phyloP scores from a whole-genome alignment of 257 asterid species.

The Ajuga chamaepitys region DNA sequence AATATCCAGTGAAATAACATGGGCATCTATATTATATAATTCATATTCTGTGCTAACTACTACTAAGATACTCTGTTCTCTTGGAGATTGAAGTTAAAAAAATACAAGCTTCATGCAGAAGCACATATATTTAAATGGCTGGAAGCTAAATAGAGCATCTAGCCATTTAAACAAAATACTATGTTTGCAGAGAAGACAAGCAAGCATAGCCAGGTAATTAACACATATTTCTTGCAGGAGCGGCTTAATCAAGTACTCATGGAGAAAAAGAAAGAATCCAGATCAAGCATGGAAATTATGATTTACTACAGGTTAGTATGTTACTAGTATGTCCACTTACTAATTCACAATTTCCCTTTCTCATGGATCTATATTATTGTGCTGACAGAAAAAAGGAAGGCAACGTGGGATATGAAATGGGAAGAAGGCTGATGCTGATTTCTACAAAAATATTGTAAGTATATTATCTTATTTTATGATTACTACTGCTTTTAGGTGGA shows the following conservation, averaged over 20 bases:
- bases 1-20: too few relatives aligned
- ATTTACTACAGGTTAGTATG: conserved; percentile 68
- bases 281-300: conserved; percentile 98
- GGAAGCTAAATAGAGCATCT: too few relatives aligned
- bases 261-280: conserved; percentile 98
- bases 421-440: conserved; percentile 85
- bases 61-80: neutral
- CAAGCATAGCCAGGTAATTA: neutral
- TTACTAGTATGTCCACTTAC: conserved; percentile 1
- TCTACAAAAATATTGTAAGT: conserved; percentile 88
- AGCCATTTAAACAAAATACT: neutral
- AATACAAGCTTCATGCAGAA: conserved; percentile 65
- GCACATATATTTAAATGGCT: conserved; percentile 79
- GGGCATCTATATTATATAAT: too few relatives aligned
- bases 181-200: neutral
- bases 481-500: conserved; percentile 64
- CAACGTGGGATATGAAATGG: conserved; percentile 98
- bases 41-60: conserved; percentile 9
- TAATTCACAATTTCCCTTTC: neutral
- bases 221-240: conserved; percentile 46
- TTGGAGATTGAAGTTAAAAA: conserved; percentile 76
- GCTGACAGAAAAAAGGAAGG: conserved; percentile 87
- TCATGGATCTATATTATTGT: conserved; percentile 16
- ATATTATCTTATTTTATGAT: conserved; percentile 10
- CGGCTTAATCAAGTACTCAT: conserved; percentile 80